Evolutionary conservation across 495 filamentous ascomycete species (phyloP).

Genomic region (Aspergillus saccharolyticus): DNA sequence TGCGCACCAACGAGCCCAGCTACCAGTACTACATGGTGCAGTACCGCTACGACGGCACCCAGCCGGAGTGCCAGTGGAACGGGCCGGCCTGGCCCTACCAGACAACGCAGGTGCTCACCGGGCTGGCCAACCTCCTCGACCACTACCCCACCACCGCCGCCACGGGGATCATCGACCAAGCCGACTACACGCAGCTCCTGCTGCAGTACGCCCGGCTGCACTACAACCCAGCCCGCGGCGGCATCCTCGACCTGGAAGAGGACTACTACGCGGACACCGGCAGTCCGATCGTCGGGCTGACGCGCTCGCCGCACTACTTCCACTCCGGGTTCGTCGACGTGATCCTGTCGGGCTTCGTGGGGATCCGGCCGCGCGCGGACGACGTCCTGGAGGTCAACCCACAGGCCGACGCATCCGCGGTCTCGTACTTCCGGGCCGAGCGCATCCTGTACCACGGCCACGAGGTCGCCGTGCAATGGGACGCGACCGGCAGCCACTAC

Average conservation of each 20-base stretch:
- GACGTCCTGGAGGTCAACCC: constrained; percentile 28
- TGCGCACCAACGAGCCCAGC: constrained; percentile 27
- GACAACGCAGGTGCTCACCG: constrained; percentile 25
- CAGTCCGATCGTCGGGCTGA: constrained; percentile 19
- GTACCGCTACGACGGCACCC: constrained; percentile 23
- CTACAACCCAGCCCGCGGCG: constrained; percentile 22
- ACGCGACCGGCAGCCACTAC: constrained; percentile 21
- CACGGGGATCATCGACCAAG: constrained; percentile 10
- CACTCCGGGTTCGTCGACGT: constrained; percentile 29
- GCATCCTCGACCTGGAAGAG: constrained; percentile 25
- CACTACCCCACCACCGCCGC: constrained; percentile 22
- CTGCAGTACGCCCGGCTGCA: constrained; percentile 25
- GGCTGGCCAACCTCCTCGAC: constrained; percentile 27
- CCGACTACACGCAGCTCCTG: constrained; percentile 24
- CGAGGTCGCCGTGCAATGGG: constrained; percentile 26
- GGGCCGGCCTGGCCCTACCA: constrained; percentile 31
- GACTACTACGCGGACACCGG: constrained; percentile 27
- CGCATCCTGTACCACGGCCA: constrained; percentile 29
- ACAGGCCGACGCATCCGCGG: constrained; percentile 11
- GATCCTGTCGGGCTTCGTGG: constrained; percentile 25
- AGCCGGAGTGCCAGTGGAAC: constrained; percentile 30
- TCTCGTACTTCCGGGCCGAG: constrained; percentile 27
- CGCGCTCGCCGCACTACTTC: constrained; percentile 28
- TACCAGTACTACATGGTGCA: constrained; percentile 30
- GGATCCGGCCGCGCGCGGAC: constrained; percentile 23